Evolutionary conservation across 352 stramenopile genomes (phyloP).

Genomic region (Pythium aphanidermatum): DNA sequence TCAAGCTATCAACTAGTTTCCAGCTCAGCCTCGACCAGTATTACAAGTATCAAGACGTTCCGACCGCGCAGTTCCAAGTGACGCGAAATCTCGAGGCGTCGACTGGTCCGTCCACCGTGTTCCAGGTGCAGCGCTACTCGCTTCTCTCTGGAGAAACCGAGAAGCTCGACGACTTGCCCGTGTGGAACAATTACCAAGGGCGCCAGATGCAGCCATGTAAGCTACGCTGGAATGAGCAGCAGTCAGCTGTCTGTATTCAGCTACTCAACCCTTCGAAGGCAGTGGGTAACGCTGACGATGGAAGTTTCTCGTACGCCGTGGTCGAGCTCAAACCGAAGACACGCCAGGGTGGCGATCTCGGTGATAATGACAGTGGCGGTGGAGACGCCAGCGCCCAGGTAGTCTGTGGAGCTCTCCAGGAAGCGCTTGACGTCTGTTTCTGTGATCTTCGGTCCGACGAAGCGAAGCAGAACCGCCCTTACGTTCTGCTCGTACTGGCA

Average conservation of each 20-base stretch:
- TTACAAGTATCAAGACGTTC: slow-evolving; percentile 46
- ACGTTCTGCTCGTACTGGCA: slow-evolving; percentile 46
- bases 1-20: slow-evolving; percentile 18
- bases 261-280: slow-evolving; percentile 25
- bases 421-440: slow-evolving; percentile 59
- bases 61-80: slow-evolving; percentile 41
- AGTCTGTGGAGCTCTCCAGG: slow-evolving; percentile 30
- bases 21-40: slow-evolving; percentile 65
- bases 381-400: slow-evolving; percentile 8
- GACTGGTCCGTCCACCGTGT: slow-evolving; percentile 2
- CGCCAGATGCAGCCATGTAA: slow-evolving; percentile 44
- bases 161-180: slow-evolving; percentile 37
- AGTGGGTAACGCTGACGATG: slow-evolving; percentile 1
- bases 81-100: slow-evolving; percentile 14
- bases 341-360: background rate
- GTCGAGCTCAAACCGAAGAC: slow-evolving; percentile 28
- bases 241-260: slow-evolving; percentile 47
- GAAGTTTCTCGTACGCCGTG: slow-evolving; percentile 37
- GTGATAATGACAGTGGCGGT: slow-evolving; percentile 10
- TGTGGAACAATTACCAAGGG: slow-evolving; percentile 55
- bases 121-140: slow-evolving; percentile 49
- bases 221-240: slow-evolving; percentile 29
- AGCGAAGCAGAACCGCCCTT: slow-evolving; percentile 13
- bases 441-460: slow-evolving; percentile 21
- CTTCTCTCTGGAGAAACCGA: slow-evolving; percentile 37